Conservation (phyloP, 23 red algal genomes). For the Gracilaria vermiculophylla region DNA sequence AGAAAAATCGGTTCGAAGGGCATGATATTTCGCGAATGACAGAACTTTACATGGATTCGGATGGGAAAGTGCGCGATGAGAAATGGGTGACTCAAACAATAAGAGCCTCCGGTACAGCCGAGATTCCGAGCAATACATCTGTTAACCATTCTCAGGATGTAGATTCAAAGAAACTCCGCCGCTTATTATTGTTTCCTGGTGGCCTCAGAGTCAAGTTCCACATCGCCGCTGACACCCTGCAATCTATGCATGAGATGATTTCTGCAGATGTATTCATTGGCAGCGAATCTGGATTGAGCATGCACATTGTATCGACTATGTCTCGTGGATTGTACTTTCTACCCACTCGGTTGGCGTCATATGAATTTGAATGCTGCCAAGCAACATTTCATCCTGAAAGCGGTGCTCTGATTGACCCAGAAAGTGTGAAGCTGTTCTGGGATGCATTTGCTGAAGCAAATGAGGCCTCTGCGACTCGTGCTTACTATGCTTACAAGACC, state of each 20-base stretch:
- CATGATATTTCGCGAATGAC: slow-evolving; percentile 40
- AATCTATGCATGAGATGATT: slow-evolving; percentile 62
- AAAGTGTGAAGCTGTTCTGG: slow-evolving; percentile 3
- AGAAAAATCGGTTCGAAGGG: not conserved
- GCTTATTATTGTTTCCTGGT: not conserved
- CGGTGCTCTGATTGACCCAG: not conserved
- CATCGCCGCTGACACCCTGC: slow-evolving; percentile 51
- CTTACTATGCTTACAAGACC: not conserved
- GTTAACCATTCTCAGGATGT: not conserved
- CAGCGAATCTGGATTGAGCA: slow-evolving; percentile 54
- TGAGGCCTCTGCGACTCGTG: slow-evolving; percentile 18
- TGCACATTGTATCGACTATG: slow-evolving; percentile 31
- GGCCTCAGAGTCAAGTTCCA: slow-evolving; percentile 40
- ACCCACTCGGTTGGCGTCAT: not conserved
- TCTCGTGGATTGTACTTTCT: slow-evolving; percentile 1
- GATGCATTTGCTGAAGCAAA: slow-evolving; percentile 21
- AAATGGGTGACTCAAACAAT: slow-evolving; percentile 16
- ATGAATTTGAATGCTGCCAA: slow-evolving; percentile 13
- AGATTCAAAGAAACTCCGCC: not conserved
- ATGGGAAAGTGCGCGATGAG: slow-evolving; percentile 16
- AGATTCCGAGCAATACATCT: not conserved
- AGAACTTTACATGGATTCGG: slow-evolving; percentile 17
- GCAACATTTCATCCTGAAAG: not conserved
- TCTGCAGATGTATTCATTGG: slow-evolving; percentile 64
- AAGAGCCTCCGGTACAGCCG: not conserved